phyloP scores from a whole-genome alignment of 2,329 filamentous ascomycete genomes.

The Alternaria arbusti region DNA sequence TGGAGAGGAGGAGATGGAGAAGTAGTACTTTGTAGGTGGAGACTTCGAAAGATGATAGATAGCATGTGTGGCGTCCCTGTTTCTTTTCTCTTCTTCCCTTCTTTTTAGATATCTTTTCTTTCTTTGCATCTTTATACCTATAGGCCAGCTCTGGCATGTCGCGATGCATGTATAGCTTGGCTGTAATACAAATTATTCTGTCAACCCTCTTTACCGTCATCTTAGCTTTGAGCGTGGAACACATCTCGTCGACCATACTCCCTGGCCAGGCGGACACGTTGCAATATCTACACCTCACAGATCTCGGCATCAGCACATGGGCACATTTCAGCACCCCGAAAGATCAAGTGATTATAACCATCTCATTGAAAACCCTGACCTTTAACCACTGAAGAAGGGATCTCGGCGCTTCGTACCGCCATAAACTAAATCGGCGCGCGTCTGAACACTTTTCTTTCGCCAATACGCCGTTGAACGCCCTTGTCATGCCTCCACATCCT shows the following conservation, averaged over 20 bases:
- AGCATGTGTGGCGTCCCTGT: not conserved
- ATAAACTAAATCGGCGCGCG: not conserved
- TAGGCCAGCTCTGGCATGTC: not conserved
- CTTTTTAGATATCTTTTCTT: not conserved
- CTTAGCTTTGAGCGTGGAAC: not conserved
- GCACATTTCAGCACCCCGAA: not conserved
- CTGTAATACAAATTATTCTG: not conserved
- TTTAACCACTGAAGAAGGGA: not conserved
- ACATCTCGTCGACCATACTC: not conserved
- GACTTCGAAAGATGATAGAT: not conserved
- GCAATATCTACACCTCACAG: not conserved
- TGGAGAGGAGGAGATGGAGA: slow-evolving; percentile 13
- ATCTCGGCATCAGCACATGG: not conserved
- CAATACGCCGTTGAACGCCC: slow-evolving; percentile 12
- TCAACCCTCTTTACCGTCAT: not conserved
- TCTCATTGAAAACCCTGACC: not conserved
- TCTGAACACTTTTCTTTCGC: not conserved
- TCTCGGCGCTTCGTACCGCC: not conserved
- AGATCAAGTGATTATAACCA: not conserved
- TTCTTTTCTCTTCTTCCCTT: not conserved
- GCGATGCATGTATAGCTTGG: not conserved
- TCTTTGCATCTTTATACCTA: not conserved
- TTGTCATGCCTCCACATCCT: not conserved
- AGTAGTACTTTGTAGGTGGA: slow-evolving; percentile 6
- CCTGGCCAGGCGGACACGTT: not conserved